Evolutionary conservation across 75 land plant genomes (phyloP).

Genomic region (Sequoia sempervirens): DNA sequence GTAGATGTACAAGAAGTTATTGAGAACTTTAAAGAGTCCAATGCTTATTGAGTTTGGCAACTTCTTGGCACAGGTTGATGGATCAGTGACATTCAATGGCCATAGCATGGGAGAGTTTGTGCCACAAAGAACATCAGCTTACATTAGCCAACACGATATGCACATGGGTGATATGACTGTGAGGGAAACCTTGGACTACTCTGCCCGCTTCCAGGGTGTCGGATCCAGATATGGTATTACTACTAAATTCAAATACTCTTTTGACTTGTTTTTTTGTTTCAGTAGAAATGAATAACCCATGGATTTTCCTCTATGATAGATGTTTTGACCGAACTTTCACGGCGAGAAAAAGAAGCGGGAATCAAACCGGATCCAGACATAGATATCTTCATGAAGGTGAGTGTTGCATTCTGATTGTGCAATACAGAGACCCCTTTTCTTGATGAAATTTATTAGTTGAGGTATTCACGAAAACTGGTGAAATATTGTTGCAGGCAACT

Average conservation of each 20-base stretch:
- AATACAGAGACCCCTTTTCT: not conserved
- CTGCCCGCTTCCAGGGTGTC: slow-evolving; percentile 49
- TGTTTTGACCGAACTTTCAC: slow-evolving; percentile 59
- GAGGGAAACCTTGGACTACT: slow-evolving; percentile 55
- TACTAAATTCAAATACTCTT: not conserved
- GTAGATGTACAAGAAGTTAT: not conserved
- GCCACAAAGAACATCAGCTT: slow-evolving; percentile 53
- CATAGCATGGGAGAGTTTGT: slow-evolving; percentile 44
- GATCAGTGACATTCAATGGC: slow-evolving; percentile 55
- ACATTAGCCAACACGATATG: slow-evolving; percentile 52
- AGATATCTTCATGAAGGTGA: slow-evolving; percentile 86
- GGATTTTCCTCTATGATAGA: slow-evolving; percentile 29
- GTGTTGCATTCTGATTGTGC: not conserved
- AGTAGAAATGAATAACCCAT: not conserved
- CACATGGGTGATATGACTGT: slow-evolving; percentile 58
- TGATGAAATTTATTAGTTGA: slow-evolving; percentile 16
- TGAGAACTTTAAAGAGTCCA: not conserved
- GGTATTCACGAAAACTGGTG: slow-evolving; percentile 26
- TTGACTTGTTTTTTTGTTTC: not conserved
- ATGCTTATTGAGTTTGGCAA: not conserved
- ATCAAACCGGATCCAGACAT: slow-evolving; percentile 87
- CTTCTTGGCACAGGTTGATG: slow-evolving; percentile 30
- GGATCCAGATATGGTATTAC: slow-evolving; percentile 40
- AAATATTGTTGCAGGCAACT: slow-evolving; percentile 23
- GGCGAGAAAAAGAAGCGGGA: slow-evolving; percentile 71